Conservation (phyloP, 2,329 filamentous ascomycete species). For the Beauveria sp. region DNA sequence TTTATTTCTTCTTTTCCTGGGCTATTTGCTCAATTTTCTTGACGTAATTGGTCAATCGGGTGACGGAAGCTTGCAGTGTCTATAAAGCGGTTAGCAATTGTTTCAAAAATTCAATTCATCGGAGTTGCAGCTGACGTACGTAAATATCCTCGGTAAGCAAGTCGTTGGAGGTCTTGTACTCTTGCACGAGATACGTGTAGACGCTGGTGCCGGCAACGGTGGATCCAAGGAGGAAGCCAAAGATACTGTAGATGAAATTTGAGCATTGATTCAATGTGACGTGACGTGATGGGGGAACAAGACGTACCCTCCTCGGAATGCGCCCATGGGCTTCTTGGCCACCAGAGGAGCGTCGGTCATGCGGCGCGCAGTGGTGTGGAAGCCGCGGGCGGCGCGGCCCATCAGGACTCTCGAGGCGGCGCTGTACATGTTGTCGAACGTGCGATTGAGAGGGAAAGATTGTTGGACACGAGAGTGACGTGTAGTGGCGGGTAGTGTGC, state of each 20-base stretch:
- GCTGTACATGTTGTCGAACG: background rate
- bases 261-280: background rate
- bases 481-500: background rate
- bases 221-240: conserved; percentile 85
- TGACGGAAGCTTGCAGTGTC: conserved; percentile 82
- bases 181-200: conserved; percentile 88
- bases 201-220: conserved; percentile 71
- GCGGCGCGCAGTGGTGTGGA: conserved; percentile 45
- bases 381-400: conserved; percentile 33
- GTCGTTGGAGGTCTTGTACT: conserved; percentile 91
- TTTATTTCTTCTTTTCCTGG: conserved; percentile 62
- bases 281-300: background rate
- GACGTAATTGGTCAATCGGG: conserved; percentile 78
- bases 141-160: conserved; percentile 93
- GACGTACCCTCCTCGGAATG: conserved; percentile 54
- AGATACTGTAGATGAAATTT: conserved; percentile 50
- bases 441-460: conserved; percentile 29
- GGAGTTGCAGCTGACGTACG: conserved; percentile 50
- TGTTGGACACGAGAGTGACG: background rate
- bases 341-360: conserved; percentile 40
- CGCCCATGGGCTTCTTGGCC: conserved; percentile 51
- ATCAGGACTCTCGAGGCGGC: conserved; percentile 36
- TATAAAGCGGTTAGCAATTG: conserved; percentile 26
- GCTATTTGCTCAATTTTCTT: conserved; percentile 75
- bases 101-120: background rate